phyloP scores from a whole-genome alignment of 768 basidiomycete genomes.

The Boletus subcaerulescens region DNA sequence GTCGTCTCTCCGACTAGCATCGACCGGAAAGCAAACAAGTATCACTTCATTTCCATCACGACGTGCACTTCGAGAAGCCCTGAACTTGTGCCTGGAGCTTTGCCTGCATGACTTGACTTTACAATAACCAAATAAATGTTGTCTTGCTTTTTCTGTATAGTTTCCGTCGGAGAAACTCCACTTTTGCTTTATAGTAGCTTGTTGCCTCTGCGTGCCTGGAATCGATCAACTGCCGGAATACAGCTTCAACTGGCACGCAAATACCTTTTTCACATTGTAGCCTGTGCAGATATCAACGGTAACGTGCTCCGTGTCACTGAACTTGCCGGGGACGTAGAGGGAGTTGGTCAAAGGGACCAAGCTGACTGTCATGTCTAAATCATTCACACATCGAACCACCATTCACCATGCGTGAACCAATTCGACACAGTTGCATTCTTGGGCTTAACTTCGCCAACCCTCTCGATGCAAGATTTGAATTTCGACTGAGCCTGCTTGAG shows the following conservation, averaged over 20 bases:
- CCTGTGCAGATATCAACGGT: conserved; percentile 96
- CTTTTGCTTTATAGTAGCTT: conserved; percentile 75
- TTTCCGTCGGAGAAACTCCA: conserved; percentile 61
- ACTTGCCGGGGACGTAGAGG: conserved; percentile 90
- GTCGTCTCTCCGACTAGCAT: not conserved
- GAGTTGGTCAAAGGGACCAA: conserved; percentile 93
- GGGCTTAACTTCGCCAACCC: conserved; percentile 69
- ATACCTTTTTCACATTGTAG: conserved; percentile 92
- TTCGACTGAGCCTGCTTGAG: conserved; percentile 92
- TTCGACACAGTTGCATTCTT: conserved; percentile 53
- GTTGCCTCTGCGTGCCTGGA: conserved; percentile 79
- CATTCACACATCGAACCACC: not conserved
- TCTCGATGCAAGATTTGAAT: conserved; percentile 84
- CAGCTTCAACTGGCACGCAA: conserved; percentile 5
- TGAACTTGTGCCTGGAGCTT: conserved; percentile 40
- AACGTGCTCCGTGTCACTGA: conserved; percentile 79
- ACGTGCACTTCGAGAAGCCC: conserved; percentile 18
- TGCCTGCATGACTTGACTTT: conserved; percentile 76
- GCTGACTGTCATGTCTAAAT: conserved; percentile 69
- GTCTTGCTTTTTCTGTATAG: conserved; percentile 87
- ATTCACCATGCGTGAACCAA: not conserved
- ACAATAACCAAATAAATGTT: conserved; percentile 48
- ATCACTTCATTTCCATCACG: conserved; percentile 5
- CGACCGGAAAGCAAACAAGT: not conserved
- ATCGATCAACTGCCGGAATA: conserved; percentile 1